These are phyloP conservation scores for Apiotrichum porosum DNA, from an alignment of 1,284 basidiomycete genomes.

Conservation along the genomic window DNA sequence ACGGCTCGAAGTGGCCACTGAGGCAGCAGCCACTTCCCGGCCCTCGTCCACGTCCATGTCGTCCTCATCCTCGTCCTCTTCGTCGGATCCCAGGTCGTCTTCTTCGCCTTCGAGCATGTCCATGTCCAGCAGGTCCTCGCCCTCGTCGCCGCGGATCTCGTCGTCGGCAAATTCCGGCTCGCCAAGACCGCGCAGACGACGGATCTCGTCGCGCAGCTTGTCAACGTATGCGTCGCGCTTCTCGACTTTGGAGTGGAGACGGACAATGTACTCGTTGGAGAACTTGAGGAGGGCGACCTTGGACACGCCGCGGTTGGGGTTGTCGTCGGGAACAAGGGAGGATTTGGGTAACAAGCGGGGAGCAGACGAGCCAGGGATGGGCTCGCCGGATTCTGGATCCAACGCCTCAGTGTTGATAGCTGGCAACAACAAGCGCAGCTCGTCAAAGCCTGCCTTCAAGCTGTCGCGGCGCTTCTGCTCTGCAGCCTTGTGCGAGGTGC, in stretches of 20 bases:
- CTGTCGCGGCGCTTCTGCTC: conserved; percentile 96
- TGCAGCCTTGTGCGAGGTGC: conserved; percentile 92
- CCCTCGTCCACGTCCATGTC: conserved; percentile 38
- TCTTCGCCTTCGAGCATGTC: conserved; percentile 38
- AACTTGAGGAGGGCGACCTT: conserved; percentile 88
- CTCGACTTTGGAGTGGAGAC: conserved; percentile 71
- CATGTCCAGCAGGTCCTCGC: conserved; percentile 36
- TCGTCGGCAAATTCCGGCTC: conserved; percentile 8
- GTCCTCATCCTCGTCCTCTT: conserved; percentile 34
- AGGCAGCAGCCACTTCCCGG: background rate
- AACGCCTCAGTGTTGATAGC: conserved; percentile 66
- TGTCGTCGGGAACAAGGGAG: conserved; percentile 65
- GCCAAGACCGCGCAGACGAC: conserved; percentile 53
- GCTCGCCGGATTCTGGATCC: conserved; percentile 61
- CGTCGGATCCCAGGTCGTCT: conserved; percentile 23
- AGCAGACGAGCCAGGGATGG: conserved; percentile 76
- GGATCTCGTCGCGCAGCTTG: conserved; percentile 64
- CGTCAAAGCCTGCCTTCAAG: conserved; percentile 93
- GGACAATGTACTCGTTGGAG: conserved; percentile 78
- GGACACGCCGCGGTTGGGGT: conserved; percentile 90
- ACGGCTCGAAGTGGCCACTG: background rate
- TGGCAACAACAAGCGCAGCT: conserved; percentile 79
- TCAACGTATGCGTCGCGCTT: conserved; percentile 77
- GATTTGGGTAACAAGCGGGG: conserved; percentile 75
- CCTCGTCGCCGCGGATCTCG: conserved; percentile 35